Percentiles rank a stretch among this genome's conserved stretches.
phyloP scores from a whole-genome alignment of 1,284 basidiomycete species.

The Laetiporus sulphureus region DNA sequence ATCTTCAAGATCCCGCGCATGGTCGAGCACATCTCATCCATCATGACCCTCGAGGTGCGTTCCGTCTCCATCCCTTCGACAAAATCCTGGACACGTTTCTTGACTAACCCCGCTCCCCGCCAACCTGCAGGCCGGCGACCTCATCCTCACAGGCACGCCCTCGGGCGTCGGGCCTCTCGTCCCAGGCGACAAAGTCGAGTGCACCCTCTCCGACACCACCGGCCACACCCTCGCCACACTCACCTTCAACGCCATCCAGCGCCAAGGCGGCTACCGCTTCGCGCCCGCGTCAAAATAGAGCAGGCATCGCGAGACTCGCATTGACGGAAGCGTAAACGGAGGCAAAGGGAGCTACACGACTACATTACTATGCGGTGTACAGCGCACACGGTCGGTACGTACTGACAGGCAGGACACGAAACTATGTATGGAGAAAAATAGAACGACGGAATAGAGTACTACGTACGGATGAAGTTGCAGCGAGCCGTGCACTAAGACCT shows the following conservation, averaged over 20 bases:
- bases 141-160: constrained; percentile 87
- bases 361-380: too few species aligned
- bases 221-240: constrained; percentile 60
- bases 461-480: too few species aligned
- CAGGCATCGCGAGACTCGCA: background rate
- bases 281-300: constrained; percentile 6
- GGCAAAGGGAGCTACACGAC: too few species aligned
- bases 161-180: constrained; percentile 80
- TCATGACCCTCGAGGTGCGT: constrained; percentile 90
- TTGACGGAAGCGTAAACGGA: background rate
- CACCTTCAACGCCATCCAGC: constrained; percentile 57
- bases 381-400: too few species aligned
- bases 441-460: background rate
- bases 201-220: constrained; percentile 56
- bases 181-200: constrained; percentile 77
- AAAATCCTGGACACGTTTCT: background rate
- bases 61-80: background rate
- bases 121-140: constrained; percentile 72
- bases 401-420: too few species aligned
- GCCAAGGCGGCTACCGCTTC: constrained; percentile 67
- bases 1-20: constrained; percentile 89
- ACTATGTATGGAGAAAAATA: too few species aligned
- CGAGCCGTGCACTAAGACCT: too few species aligned
- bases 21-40: constrained; percentile 87
- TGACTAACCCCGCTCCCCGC: background rate